Conservation (phyloP, 495 filamentous ascomycete genomes). For the Massariosphaeria phaeospora region DNA sequence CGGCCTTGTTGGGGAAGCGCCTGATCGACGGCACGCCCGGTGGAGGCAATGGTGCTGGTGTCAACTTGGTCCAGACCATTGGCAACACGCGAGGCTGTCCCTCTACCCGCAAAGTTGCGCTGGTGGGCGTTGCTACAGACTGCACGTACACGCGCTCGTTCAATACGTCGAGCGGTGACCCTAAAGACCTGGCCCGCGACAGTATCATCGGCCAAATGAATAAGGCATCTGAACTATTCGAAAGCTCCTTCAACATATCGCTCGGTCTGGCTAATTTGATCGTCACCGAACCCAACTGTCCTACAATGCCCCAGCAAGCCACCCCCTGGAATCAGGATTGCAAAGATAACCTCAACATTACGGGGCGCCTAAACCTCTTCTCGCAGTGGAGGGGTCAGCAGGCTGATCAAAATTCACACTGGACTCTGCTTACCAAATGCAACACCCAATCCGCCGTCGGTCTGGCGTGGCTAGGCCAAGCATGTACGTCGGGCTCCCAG, state of each 20-base stretch:
- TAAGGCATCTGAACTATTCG: slow-evolving; percentile 78
- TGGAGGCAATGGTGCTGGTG: slow-evolving; percentile 73
- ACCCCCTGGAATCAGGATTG: slow-evolving; percentile 82
- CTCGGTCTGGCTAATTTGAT: slow-evolving; percentile 83
- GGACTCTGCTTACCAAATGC: slow-evolving; percentile 87
- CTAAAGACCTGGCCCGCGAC: too few species aligned
- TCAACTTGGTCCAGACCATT: slow-evolving; percentile 77
- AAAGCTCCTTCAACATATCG: slow-evolving; percentile 88
- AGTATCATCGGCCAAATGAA: slow-evolving; percentile 85
- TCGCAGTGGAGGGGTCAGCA: slow-evolving; percentile 76
- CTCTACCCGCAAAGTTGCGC: slow-evolving; percentile 76
- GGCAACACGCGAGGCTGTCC: slow-evolving; percentile 80
- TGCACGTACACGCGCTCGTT: slow-evolving; percentile 78
- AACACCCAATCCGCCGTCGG: slow-evolving; percentile 83
- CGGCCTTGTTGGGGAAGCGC: slow-evolving; percentile 53
- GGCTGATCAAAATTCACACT: slow-evolving; percentile 79
- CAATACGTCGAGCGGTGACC: slow-evolving; percentile 47
- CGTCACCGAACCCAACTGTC: slow-evolving; percentile 63
- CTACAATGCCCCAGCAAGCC: slow-evolving; percentile 55
- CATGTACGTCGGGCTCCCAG: slow-evolving; percentile 56
- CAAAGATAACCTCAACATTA: slow-evolving; percentile 57
- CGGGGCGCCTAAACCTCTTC: slow-evolving; percentile 77
- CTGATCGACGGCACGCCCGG: slow-evolving; percentile 51
- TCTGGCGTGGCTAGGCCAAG: slow-evolving; percentile 85
- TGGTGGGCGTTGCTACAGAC: slow-evolving; percentile 89